phyloP scores from a whole-genome alignment of 73 alveolate species.

The Halteria grandinella region DNA sequence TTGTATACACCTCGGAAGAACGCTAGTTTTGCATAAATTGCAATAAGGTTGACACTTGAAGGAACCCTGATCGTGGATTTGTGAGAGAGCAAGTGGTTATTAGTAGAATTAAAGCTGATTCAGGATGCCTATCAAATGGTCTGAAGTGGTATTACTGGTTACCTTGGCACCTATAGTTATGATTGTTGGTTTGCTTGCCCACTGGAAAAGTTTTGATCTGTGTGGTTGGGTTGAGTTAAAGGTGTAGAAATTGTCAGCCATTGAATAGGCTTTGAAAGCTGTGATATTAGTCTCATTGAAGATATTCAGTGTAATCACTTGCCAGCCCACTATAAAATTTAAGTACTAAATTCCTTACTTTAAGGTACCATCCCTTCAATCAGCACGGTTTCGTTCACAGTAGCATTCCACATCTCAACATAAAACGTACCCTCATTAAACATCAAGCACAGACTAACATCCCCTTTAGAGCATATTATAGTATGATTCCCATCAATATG shows the following conservation, averaged over 20 bases:
- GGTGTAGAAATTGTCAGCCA: constrained; percentile 18
- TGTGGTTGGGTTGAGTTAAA: constrained; percentile 5
- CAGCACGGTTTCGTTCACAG: no score
- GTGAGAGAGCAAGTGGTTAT: constrained; percentile 5
- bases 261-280: constrained; percentile 28
- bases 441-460: no score
- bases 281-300: constrained; percentile 5
- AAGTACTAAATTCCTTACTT: no score
- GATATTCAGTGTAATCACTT: constrained; percentile 4
- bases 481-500: no score
- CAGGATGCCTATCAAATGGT: constrained; percentile 16
- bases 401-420: no score
- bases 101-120: constrained; percentile 21
- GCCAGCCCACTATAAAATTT: constrained; percentile 47
- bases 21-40: constrained; percentile 23
- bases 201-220: not conserved
- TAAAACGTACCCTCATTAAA: no score
- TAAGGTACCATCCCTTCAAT: no score
- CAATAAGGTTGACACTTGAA: constrained; percentile 55
- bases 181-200: constrained; percentile 7
- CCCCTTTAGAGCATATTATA: no score
- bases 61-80: constrained; percentile 17
- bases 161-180: constrained; percentile 26
- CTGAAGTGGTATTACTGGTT: constrained; percentile 2
- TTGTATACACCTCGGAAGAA: constrained; percentile 42